Percentiles rank a stretch among this genome's conserved stretches.
These are phyloP conservation scores for Solanum chacoense DNA, from an alignment of 305 asterid genomes.

Conservation along the genomic window DNA sequence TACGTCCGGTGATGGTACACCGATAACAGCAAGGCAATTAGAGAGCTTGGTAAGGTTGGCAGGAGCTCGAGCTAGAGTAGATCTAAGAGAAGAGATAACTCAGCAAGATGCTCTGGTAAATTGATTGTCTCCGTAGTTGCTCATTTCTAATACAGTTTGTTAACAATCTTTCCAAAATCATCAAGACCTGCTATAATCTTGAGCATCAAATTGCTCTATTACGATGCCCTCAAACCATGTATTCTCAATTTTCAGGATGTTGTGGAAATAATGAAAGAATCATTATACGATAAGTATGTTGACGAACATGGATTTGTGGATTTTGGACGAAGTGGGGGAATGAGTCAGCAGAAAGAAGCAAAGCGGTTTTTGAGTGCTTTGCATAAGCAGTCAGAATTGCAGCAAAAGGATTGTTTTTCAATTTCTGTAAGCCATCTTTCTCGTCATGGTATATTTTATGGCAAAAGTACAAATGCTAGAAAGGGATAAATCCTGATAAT, in stretches of 20 bases:
- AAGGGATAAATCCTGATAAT: not conserved
- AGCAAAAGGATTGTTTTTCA: slow-evolving; percentile 81
- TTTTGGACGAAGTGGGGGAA: slow-evolving; percentile 95
- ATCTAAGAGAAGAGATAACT: slow-evolving; percentile 81
- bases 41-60: slow-evolving; percentile 96
- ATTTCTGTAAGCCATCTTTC: slow-evolving; percentile 48
- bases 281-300: slow-evolving; percentile 85
- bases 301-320: slow-evolving; percentile 90
- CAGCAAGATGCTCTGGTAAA: slow-evolving; percentile 82
- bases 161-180: not conserved
- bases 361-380: slow-evolving; percentile 80
- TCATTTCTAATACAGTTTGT: not conserved
- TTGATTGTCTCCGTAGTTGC: slow-evolving; percentile 7
- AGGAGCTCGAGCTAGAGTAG: slow-evolving; percentile 94
- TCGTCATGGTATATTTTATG: not conserved
- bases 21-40: slow-evolving; percentile 94
- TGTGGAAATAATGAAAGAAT: slow-evolving; percentile 95
- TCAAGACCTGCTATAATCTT: not conserved
- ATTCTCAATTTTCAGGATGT: slow-evolving; percentile 56
- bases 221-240: not conserved
- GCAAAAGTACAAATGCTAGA: not conserved
- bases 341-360: slow-evolving; percentile 98
- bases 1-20: slow-evolving; percentile 84
- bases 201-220: not conserved
- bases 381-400: slow-evolving; percentile 74